Base-by-base conservation (phyloP, 805 yeast genomes). In the Candida nonsorbophila region DNA sequence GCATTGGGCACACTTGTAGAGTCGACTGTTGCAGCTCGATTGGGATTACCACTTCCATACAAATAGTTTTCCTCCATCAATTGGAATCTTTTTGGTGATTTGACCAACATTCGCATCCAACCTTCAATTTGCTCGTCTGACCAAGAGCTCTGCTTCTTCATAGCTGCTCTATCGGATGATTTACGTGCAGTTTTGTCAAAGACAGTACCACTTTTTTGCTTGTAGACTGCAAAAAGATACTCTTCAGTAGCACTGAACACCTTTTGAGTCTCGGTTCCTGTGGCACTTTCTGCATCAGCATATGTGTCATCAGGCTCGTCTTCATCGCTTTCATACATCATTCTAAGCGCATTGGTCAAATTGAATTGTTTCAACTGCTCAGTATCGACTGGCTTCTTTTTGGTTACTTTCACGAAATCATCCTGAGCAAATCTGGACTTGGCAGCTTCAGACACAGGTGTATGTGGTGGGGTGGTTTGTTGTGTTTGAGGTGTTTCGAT, bases 41-140 rank as follows among this genome's bases (percentile, higher is more conserved):
- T 34, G 8, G 32, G 33, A 12, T 27, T 33, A 8, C 35, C 35
- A 15, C 49, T 47, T n/a, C 44, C 40, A 34, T 36, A 68, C 62
- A 75, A 60, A 41, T 62, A 77, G 38, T 70, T 70, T 29, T 78
- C 80, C 44, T 84, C 94, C 33, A 84, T 49, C 3, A 74, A 34
- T 41, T 72, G 70, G 39, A 72, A 79, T 33, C 83, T 64, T 24
- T 65, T 63, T 1, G 92, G 86, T 24, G 77, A 72, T 43, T 72
- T 73, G 29, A 74, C 67, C 12, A 87, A 49, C 81, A 83, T 81
- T 32, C 82, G 60, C 1, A 81, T 80, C 97, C 97, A 90, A 0
- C 95, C 95, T 63, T 88, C 96, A 27, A 90, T 75, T 50, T 85
- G 95, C 47, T 86, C 95, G 53, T 87, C 88, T 0, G 87, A 65